Percentiles rank a stretch among this genome's conserved stretches.
Conservation (phyloP, 1,284 basidiomycete genomes). For the Ganoderma lingzhi region DNA sequence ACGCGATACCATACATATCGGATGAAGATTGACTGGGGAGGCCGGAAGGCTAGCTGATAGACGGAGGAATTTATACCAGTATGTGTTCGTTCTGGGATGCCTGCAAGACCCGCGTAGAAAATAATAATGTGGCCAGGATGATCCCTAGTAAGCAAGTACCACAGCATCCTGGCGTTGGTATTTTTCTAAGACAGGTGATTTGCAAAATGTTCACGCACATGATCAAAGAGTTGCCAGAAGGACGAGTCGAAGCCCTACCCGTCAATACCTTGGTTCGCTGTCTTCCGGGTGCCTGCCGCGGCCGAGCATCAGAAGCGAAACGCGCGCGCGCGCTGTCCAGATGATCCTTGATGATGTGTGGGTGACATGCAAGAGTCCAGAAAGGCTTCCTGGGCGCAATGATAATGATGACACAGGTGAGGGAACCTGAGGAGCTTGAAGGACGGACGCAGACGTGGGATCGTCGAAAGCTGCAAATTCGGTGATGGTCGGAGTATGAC, state of each 20-base stretch:
- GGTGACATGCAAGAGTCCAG: background rate
- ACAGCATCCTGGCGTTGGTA: background rate
- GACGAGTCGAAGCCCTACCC: too few relatives aligned
- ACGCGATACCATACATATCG: background rate
- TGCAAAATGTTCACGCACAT: background rate
- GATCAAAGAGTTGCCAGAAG: background rate
- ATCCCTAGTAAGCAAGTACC: background rate
- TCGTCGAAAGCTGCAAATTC: too few relatives aligned
- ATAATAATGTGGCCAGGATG: background rate
- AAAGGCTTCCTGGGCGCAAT: background rate
- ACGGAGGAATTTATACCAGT: background rate
- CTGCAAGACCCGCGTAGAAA: background rate
- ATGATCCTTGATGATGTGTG: background rate
- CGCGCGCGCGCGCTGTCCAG: background rate
- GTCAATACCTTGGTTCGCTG: background rate
- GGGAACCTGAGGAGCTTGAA: too few relatives aligned
- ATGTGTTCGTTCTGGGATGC: background rate
- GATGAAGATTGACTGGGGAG: background rate
- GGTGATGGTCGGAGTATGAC: too few relatives aligned
- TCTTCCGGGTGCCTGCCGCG: background rate
- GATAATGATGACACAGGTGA: too few relatives aligned
- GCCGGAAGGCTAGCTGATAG: background rate
- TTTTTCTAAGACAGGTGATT: background rate
- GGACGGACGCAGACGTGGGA: too few relatives aligned
- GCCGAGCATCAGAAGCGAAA: background rate